phyloP scores from a whole-genome alignment of 345 rosid genomes.

The Eucalyptus sideroxylon region DNA sequence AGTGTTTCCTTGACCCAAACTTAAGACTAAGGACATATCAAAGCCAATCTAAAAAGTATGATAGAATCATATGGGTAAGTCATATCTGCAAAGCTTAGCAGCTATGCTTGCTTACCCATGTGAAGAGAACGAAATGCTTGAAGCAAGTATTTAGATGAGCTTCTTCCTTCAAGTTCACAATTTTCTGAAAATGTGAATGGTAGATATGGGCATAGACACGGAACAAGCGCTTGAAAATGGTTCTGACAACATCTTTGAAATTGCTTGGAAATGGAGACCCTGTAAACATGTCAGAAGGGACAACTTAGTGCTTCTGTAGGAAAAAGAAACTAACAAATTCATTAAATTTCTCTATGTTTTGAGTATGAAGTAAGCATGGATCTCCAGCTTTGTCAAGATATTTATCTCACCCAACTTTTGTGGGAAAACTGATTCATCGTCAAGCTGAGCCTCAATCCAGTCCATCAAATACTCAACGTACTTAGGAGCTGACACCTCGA shows the following conservation, averaged over 20 bases:
- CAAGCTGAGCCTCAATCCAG: conserved; percentile 62
- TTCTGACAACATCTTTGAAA: conserved; percentile 48
- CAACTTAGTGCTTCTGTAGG: not conserved
- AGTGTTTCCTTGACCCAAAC: not conserved
- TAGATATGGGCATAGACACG: conserved; percentile 66
- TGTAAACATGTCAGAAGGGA: not conserved
- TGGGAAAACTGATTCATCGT: conserved; percentile 55
- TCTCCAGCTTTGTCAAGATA: not conserved
- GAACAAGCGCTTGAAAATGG: conserved; percentile 53
- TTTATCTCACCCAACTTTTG: conserved; percentile 36
- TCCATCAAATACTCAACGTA: conserved; percentile 68
- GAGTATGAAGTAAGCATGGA: not conserved
- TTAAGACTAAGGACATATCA: not conserved
- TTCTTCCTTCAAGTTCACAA: conserved; percentile 59
- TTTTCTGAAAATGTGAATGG: conserved; percentile 66
- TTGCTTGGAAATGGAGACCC: conserved; percentile 52
- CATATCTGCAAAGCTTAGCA: not conserved
- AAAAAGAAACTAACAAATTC: not conserved
- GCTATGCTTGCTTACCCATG: conserved; percentile 26
- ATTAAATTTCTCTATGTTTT: not conserved
- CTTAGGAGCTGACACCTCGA: conserved; percentile 70
- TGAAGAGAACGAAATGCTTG: conserved; percentile 56
- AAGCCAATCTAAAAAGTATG: not conserved
- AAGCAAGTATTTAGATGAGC: conserved; percentile 78
- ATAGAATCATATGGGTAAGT: not conserved